Evolutionary conservation across 352 stramenopile genomes (phyloP), one percentile per base, ranked within the genome.

Genomic region (Pythium monospermum): DNA sequence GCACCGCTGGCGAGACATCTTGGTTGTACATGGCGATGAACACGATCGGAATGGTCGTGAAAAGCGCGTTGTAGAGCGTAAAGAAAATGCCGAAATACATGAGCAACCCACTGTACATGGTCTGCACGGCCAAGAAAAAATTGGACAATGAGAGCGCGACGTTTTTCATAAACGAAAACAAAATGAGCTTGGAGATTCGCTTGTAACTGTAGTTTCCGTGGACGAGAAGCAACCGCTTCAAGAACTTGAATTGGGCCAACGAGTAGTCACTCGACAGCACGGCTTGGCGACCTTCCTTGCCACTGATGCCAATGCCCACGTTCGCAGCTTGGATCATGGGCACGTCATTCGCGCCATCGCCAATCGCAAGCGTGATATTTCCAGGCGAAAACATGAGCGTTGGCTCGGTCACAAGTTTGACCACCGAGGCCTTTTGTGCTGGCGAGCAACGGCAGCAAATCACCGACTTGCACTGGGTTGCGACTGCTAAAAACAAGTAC

Each of bases 191-290:
- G 18, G 84, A 91, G 40, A 95, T 93, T 19, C 84, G 66, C 69
- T 93, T 92, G 83, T 95, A 95, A 62, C 83, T 92, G 76, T 93
- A 95, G 63, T 93, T 94, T 27, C 83, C 83, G 53, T 94, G 83
- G 21, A 94, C 83, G 23, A 94, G 56, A 2, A 94, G 51, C 23
- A 94, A 57, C 3, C 83, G 77, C 45, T 93, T 92, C 25, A 94
- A 41, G 44, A 82, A 92, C 19, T 77, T 74, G 50, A 94, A 94
- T 53, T 94, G 82, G 0, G 82, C 79, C 43, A 94, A 81, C 2
- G 83, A 77, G 52, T 87, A 94, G 50, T 94, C 83, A 49, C 82
- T 93, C 2, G 79, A 91, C 3, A 93, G 59, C 44, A 94, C 83
- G 12, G 83, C 83, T 57, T 94, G 83, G 11, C 82, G 79, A 10